A percentile compares a stretch with the other conserved stretches of the same genome.
Evolutionary conservation across 208 protist genomes (phyloP).

Genomic region (Giardia duodenalis): DNA sequence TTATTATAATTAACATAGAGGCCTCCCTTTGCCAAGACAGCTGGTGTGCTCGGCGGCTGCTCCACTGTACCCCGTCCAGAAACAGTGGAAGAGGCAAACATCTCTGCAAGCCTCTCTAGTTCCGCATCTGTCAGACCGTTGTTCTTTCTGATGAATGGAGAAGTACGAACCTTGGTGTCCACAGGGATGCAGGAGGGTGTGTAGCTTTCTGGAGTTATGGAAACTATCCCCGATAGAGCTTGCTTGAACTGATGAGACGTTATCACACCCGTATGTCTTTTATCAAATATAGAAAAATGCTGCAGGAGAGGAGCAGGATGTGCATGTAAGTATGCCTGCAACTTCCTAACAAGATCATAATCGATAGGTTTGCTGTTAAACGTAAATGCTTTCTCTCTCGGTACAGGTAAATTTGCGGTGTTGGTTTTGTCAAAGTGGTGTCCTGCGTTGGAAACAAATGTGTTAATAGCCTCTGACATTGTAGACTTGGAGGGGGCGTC

Average conservation of each 20-base stretch:
- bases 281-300: neutral
- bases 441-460: neutral
- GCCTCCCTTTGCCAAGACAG: neutral
- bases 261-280: neutral
- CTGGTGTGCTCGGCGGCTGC: neutral
- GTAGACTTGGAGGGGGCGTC: neutral
- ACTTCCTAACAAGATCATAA: neutral
- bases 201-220: neutral
- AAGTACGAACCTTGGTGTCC: neutral
- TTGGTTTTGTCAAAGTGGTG: neutral
- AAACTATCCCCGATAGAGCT: neutral
- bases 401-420: neutral
- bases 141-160: neutral
- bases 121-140: neutral
- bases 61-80: neutral
- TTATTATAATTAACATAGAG: conserved; percentile 4
- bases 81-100: neutral
- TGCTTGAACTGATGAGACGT: neutral
- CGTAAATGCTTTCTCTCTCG: neutral
- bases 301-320: conserved; percentile 27
- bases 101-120: neutral
- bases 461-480: neutral
- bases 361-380: neutral
- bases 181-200: neutral
- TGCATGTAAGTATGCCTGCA: neutral